Percentiles rank a stretch among this genome's conserved stretches.
Evolutionary conservation across 345 rosid species (phyloP).

Genomic region (Linum tenue): DNA sequence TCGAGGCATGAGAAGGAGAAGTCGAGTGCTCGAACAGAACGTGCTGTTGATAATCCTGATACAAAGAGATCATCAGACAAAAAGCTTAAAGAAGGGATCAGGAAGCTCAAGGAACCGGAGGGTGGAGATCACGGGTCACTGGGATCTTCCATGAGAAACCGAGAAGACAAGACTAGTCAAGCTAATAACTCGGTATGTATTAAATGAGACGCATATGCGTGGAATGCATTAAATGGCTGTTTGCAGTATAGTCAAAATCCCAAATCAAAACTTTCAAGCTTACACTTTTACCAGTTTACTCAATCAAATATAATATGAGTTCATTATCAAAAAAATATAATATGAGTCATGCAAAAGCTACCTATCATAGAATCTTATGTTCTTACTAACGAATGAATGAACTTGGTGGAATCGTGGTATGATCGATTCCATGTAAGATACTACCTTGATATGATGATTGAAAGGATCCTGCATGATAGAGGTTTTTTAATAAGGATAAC

Average conservation of each 20-base stretch:
- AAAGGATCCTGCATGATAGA: no score
- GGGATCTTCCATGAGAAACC: conserved; percentile 46
- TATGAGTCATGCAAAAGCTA: not conserved
- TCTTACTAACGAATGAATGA: not conserved
- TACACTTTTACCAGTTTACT: no score
- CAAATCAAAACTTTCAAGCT: no score
- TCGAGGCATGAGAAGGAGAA: conserved; percentile 43
- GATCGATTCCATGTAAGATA: no score
- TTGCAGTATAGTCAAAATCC: no score
- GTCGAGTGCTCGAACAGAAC: conserved; percentile 47
- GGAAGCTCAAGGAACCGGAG: conserved; percentile 63
- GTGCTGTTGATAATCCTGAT: conserved; percentile 40
- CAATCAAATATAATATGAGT: no score
- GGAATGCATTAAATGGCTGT: not conserved
- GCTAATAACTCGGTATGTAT: conserved; percentile 62
- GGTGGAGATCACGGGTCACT: conserved; percentile 38
- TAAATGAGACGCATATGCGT: not conserved
- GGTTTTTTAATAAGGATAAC: no score
- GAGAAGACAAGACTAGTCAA: conserved; percentile 58
- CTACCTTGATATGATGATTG: no score
- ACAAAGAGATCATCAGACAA: conserved; percentile 52
- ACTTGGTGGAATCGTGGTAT: no score
- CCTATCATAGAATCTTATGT: not conserved
- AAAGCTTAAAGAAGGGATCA: conserved; percentile 53
- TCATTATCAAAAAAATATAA: no score